These are phyloP conservation scores for Starmerella ratchasimensis DNA, from an alignment of 805 yeast species.

Conservation along the genomic window DNA sequence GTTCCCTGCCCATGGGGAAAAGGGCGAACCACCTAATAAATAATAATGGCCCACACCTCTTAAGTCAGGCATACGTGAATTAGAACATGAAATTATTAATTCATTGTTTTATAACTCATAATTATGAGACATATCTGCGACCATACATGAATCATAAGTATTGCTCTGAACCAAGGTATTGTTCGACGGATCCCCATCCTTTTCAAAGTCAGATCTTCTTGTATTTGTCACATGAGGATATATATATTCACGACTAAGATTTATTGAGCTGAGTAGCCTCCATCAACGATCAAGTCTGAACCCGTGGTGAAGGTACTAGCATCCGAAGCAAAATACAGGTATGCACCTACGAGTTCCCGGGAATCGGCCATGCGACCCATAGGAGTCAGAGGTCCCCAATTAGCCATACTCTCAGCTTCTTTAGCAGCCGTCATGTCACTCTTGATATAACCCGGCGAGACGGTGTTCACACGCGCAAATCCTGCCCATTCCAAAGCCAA, in stretches of 20 bases:
- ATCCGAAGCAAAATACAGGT: conserved; percentile 64
- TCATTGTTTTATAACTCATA: no score
- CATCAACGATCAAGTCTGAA: conserved; percentile 61
- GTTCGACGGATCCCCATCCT: no score
- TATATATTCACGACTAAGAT: conserved; percentile 25
- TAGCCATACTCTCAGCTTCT: conserved; percentile 32
- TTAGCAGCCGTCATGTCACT: conserved; percentile 48
- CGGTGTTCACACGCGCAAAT: conserved; percentile 66
- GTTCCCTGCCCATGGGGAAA: no score
- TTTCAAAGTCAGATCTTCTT: background rate
- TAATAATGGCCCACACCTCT: no score
- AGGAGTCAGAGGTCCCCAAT: conserved; percentile 32
- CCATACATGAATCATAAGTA: no score
- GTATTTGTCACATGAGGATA: background rate
- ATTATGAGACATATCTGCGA: no score
- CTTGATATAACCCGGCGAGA: conserved; percentile 72
- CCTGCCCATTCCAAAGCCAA: conserved; percentile 81
- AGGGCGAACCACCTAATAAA: no score
- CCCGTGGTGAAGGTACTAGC: conserved; percentile 75
- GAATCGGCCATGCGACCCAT: conserved; percentile 47
- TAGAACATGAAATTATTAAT: no score
- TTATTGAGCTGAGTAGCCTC: conserved; percentile 44
- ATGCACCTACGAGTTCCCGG: conserved; percentile 67
- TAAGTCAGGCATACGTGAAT: no score
- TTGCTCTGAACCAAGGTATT: no score